These are phyloP conservation scores for Saitozyma sp. DNA, from an alignment of 768 basidiomycete genomes.

Conservation along the genomic window DNA sequence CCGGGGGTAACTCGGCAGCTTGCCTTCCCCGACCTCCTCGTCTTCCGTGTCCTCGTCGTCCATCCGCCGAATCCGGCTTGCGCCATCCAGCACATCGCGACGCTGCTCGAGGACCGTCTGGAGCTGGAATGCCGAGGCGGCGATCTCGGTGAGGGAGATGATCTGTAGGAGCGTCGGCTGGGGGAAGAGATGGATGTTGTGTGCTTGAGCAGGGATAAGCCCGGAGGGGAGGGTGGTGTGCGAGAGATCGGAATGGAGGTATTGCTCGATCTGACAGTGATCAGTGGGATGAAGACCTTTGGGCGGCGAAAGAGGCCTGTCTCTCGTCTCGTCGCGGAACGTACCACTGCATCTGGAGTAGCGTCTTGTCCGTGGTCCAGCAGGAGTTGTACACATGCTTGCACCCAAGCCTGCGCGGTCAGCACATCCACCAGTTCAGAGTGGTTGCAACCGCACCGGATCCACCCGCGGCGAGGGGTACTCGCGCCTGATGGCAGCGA, in stretches of 20 bases:
- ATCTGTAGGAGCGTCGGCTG: conserved; percentile 61
- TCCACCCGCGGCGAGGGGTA: conserved; percentile 30
- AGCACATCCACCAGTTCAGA: background rate
- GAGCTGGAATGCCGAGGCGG: conserved; percentile 75
- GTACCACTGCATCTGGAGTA: conserved; percentile 19
- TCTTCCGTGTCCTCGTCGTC: conserved; percentile 33
- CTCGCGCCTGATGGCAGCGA: conserved; percentile 19
- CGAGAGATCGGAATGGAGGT: conserved; percentile 41
- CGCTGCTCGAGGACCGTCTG: conserved; percentile 65
- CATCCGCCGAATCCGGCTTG: conserved; percentile 42
- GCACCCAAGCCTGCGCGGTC: conserved; percentile 32
- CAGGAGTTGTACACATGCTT: conserved; percentile 21
- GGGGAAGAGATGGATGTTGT: conserved; percentile 28
- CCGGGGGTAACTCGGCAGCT: conserved; percentile 77
- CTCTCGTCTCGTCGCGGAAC: conserved; percentile 5
- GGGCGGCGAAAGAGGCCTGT: background rate
- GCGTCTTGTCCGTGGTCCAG: conserved; percentile 16
- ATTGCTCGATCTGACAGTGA: conserved; percentile 31
- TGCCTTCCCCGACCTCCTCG: conserved; percentile 55
- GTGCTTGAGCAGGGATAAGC: conserved; percentile 18
- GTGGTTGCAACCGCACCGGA: conserved; percentile 21
- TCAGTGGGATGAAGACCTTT: background rate
- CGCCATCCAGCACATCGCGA: conserved; percentile 56
- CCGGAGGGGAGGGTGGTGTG: conserved; percentile 34
- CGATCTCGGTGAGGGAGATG: conserved; percentile 75